Base-by-base conservation (phyloP, 2,329 filamentous ascomycete species). In the Zymoseptoria brevis region DNA sequence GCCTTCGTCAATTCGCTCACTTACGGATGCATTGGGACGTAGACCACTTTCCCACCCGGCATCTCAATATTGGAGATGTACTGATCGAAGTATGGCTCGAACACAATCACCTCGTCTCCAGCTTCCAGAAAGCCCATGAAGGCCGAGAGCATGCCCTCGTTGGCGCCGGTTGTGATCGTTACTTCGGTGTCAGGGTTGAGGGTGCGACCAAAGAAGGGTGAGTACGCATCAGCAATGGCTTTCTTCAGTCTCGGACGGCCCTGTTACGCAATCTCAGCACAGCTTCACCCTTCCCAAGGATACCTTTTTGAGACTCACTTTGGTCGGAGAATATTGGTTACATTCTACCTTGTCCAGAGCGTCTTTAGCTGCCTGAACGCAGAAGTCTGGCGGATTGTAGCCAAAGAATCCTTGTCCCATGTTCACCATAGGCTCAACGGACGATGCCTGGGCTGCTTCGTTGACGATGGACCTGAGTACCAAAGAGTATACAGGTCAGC, bases 41-140 rank as follows among this genome's bases (percentile, higher is more conserved):
- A 97, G 67, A 93, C 87, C 64, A 97, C 90, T 72, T 87, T 95
- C 66, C 94, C 94, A 55, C 94, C 94, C 0, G 94, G 87, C 92
- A 99, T 97, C 75, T 96, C 89, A 64, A 99, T 97, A 76, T 99
- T 99, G 79, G 87, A 91, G 66, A 99, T 96, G 74, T 97, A 96
- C 86, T 99, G 94, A 76, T 99, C 94, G 73, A 97, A 99, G 77
- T 96, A 99, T 9, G 94, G 94, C 78, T 99, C 94, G 73, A 99
- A 96, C 58, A 99, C 83, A 66, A 99, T 96, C 65, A 96, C 94
- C 75, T 99, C 94, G 71, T 99, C 94, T 11, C 90, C 94, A 0
- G 84, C 83, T 75, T 99, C 94, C 60, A 99, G 86, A 68, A 99
- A 99, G 2, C 84, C 94, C 94, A 99, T 97, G 72, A 99, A 97